These are phyloP conservation scores for Oryza glumipatula DNA, from an alignment of 176 grass and related monocot species.

Conservation along the genomic window DNA sequence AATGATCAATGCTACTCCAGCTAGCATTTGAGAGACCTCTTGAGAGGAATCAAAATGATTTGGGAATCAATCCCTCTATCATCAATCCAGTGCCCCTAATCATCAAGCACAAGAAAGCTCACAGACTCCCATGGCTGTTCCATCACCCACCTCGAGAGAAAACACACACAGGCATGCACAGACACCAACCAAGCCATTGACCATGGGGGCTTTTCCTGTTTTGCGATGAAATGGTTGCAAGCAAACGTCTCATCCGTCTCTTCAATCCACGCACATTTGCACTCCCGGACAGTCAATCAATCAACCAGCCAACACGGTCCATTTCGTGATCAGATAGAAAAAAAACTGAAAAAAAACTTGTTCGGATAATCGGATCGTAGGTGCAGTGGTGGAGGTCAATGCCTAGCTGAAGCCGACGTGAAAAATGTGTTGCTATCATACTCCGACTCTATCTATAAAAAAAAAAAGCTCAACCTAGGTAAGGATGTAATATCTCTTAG, in stretches of 20 bases:
- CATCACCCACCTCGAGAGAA: slow-evolving; percentile 3
- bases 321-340: neutral
- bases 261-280: neutral
- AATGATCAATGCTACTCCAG: slow-evolving; percentile 9
- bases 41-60: slow-evolving; percentile 43
- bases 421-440: neutral
- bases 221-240: slow-evolving; percentile 30
- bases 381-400: neutral
- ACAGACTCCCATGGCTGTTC: slow-evolving; percentile 28
- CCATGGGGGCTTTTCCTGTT: slow-evolving; percentile 9
- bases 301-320: neutral
- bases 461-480: too few species aligned
- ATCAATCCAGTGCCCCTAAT: slow-evolving; percentile 24
- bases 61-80: slow-evolving; percentile 19
- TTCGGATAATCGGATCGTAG: too few species aligned
- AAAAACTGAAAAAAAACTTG: too few species aligned
- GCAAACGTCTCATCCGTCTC: slow-evolving; percentile 17
- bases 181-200: slow-evolving; percentile 23
- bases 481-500: too few species aligned
- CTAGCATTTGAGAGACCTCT: neutral
- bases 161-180: too few species aligned
- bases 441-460: too few species aligned
- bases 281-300: neutral
- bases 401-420: neutral
- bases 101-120: slow-evolving; percentile 41